Base-by-base conservation (phyloP, 1,284 basidiomycete genomes). In the Marasmius fiardii region DNA sequence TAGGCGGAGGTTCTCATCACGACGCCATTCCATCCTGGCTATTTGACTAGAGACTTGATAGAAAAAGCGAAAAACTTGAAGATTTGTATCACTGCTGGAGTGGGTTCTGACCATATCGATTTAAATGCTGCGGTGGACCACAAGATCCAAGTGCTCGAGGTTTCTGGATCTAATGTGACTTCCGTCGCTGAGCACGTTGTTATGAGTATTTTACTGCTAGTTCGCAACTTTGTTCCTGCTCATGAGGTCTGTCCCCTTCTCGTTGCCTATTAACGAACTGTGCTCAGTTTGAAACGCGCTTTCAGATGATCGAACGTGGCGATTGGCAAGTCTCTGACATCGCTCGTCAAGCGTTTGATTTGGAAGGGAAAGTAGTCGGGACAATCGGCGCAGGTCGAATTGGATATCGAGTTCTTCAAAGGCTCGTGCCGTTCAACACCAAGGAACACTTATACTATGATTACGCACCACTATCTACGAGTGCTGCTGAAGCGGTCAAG, bases 21-120 rank as follows among this genome's bases (percentile, higher is more conserved):
- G n/a, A 96, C 94, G 0, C 94, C 95, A 14, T 97, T 93, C 85
- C 89, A 93, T 71, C 92, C 92, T 44, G 93, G 86, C 61, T 95
- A 96, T 74, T 82, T 95, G 58, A 94, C 92, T 7, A 79, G 75
- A 41, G 92, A 94, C 10, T 75, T 95, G 58, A 74, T 96, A 63
- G 79, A 79, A 44, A 85, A 85, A 75, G 82, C 78, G 63, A 88
- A 88, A 74, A 95, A 96, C 66, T 83, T 98, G 65, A 96, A 94
- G 76, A 74, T 95, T 60, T 93, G 90, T 67, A 82, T 96, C 66
- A 97, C 94, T 10, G 94, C 95, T 52, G 95, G 95, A 74, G 94
- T 97, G 48, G 93, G 93, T 16, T 95, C 92, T 28, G 94, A 95
- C 75, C 92, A 93, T 74, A 85, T 96, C 65, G 93, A 96, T 70